Conservation (phyloP, 139 green algal species). For the Coelastrella sp. region DNA sequence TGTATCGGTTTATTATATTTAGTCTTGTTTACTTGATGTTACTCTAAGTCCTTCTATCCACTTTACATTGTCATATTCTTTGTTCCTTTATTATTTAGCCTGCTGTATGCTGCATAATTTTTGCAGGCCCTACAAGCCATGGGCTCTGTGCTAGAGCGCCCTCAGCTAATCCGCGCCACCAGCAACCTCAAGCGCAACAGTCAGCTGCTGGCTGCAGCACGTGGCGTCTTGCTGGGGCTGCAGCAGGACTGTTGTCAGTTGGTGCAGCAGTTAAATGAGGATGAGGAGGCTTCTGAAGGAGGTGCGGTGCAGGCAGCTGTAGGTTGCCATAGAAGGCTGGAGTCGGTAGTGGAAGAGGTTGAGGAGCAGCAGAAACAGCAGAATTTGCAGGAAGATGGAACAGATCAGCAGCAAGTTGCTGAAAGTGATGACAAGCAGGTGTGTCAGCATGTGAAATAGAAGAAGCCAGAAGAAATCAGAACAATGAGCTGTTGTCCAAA, state of each 20-base stretch:
- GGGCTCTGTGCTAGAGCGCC: slow-evolving; percentile 21
- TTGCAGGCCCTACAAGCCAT: slow-evolving; percentile 41
- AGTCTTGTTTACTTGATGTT: too few species aligned
- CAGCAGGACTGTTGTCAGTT: slow-evolving; percentile 41
- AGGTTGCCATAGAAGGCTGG: background rate
- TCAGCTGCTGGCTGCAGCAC: slow-evolving; percentile 39
- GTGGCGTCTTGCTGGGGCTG: slow-evolving; percentile 14
- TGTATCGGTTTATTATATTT: too few species aligned
- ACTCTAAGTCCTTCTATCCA: too few species aligned
- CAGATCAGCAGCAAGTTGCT: background rate
- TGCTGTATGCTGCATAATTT: too few species aligned
- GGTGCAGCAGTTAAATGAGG: slow-evolving; percentile 35
- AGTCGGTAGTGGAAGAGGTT: background rate
- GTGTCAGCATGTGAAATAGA: background rate
- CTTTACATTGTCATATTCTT: too few species aligned
- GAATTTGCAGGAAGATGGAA: background rate
- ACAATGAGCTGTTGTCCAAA: too few species aligned
- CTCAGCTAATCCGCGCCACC: slow-evolving; percentile 21
- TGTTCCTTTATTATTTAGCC: too few species aligned
- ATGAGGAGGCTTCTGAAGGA: background rate
- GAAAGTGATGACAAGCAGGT: slow-evolving; percentile 17
- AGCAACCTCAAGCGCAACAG: slow-evolving; percentile 28
- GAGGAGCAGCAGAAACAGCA: slow-evolving; percentile 1
- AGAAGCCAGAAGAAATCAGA: too few species aligned
- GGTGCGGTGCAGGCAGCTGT: background rate